Conservation (phyloP, 202 grass and related monocot genomes). For the Dendrocalamus latiflorus region DNA sequence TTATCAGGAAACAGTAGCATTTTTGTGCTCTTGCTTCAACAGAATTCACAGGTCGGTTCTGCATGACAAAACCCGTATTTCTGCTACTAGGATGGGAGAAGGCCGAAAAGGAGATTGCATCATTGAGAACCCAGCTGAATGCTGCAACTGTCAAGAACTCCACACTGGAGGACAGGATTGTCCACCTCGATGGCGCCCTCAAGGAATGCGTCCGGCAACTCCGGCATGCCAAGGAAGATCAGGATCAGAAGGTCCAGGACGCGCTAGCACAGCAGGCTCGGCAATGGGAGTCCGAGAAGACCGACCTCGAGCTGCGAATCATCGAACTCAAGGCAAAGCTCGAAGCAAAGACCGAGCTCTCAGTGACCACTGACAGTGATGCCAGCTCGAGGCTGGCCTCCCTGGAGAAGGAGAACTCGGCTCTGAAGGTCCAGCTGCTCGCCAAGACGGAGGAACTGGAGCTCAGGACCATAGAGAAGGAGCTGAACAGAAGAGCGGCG, state of each 20-base stretch:
- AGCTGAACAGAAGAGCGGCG: slow-evolving; percentile 70
- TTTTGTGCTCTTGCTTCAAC: not conserved
- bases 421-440: slow-evolving; percentile 48
- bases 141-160: slow-evolving; percentile 52
- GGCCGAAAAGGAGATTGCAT: slow-evolving; percentile 67
- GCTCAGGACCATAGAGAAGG: slow-evolving; percentile 60
- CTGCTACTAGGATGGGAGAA: slow-evolving; percentile 81
- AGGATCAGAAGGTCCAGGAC: slow-evolving; percentile 56
- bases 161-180: slow-evolving; percentile 56
- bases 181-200: slow-evolving; percentile 67
- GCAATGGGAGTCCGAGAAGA: slow-evolving; percentile 64
- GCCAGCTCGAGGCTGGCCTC: slow-evolving; percentile 35
- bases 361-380: slow-evolving; percentile 24
- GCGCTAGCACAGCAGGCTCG: slow-evolving; percentile 44
- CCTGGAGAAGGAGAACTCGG: slow-evolving; percentile 64
- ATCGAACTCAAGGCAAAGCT: slow-evolving; percentile 64
- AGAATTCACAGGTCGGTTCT: not conserved
- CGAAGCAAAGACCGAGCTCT: slow-evolving; percentile 62
- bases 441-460: slow-evolving; percentile 43
- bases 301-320: slow-evolving; percentile 54
- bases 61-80: not conserved
- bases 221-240: slow-evolving; percentile 57
- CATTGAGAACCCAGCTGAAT: slow-evolving; percentile 65
- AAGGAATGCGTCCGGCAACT: slow-evolving; percentile 93
- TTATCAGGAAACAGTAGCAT: not conserved